Percentiles rank a stretch among this genome's conserved stretches.
phyloP scores from a whole-genome alignment of 2,329 filamentous ascomycete species.

The Trichoderma breve region DNA sequence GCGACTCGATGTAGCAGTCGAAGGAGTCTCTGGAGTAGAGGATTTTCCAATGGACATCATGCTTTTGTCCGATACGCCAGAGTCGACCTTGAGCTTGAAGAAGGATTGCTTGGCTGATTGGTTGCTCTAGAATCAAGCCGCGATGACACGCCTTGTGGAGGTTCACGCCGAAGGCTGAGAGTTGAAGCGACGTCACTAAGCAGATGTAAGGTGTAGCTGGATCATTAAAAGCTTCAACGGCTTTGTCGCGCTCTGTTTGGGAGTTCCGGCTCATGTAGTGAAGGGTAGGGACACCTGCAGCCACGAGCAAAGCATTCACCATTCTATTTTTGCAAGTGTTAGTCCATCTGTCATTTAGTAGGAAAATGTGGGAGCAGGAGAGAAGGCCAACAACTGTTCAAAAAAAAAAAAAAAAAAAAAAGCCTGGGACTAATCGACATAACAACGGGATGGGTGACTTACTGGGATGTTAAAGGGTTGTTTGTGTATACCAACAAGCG shows the following conservation, averaged over 20 bases:
- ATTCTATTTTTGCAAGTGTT: background rate
- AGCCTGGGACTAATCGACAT: background rate
- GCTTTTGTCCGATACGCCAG: background rate
- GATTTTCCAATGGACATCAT: background rate
- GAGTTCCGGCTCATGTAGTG: background rate
- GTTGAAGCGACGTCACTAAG: background rate
- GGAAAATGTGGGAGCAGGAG: no score
- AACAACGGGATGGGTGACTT: background rate
- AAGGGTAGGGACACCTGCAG: background rate
- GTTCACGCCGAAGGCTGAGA: background rate
- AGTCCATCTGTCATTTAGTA: background rate
- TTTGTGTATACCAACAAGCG: background rate
- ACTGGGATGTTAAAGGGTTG: background rate
- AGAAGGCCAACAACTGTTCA: no score
- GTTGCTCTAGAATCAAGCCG: background rate
- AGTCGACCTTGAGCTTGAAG: background rate
- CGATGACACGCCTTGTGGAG: background rate
- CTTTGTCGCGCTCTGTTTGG: background rate
- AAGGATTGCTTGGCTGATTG: background rate
- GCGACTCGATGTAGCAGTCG: background rate
- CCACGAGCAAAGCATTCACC: background rate
- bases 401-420: no score
- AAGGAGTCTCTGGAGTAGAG: background rate
- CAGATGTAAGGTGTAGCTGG: background rate
- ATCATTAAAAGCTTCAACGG: background rate